Percentiles rank a stretch among this genome's conserved stretches.
Evolutionary conservation across 352 stramenopile species (phyloP).

Genomic region (Globisporangium paroecandrum): DNA sequence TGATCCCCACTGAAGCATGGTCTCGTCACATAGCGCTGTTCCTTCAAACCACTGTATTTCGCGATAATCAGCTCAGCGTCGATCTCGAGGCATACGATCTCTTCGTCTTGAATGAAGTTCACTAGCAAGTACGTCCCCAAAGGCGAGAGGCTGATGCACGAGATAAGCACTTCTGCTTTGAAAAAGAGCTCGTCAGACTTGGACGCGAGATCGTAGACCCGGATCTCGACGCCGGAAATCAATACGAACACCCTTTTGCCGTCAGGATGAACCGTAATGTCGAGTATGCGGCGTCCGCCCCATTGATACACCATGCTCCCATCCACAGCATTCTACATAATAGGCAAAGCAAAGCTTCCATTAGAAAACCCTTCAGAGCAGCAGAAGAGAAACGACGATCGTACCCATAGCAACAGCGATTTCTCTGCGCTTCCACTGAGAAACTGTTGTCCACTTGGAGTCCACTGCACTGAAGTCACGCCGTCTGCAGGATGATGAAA

Average conservation of each 20-base stretch:
- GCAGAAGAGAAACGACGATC: not conserved
- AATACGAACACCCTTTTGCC: slow-evolving; percentile 58
- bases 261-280: slow-evolving; percentile 54
- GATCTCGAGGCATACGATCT: slow-evolving; percentile 55
- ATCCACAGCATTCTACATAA: slow-evolving; percentile 44
- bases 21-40: slow-evolving; percentile 61
- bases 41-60: slow-evolving; percentile 50
- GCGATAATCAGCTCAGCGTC: slow-evolving; percentile 36
- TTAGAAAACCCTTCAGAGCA: not conserved
- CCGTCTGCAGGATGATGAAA: slow-evolving; percentile 58
- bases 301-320: slow-evolving; percentile 60
- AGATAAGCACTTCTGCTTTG: slow-evolving; percentile 49
- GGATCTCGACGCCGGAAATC: slow-evolving; percentile 50
- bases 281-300: slow-evolving; percentile 56
- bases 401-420: slow-evolving; percentile 75
- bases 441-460: slow-evolving; percentile 57
- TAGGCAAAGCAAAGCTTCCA: not conserved
- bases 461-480: slow-evolving; percentile 51
- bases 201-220: slow-evolving; percentile 50
- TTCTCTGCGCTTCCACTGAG: slow-evolving; percentile 71
- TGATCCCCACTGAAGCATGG: slow-evolving; percentile 56
- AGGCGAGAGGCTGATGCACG: slow-evolving; percentile 45
- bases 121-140: slow-evolving; percentile 49
- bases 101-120: slow-evolving; percentile 60
- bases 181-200: slow-evolving; percentile 65